phyloP scores from a whole-genome alignment of 768 basidiomycete species.

The Strobilomyces dryophilus region DNA sequence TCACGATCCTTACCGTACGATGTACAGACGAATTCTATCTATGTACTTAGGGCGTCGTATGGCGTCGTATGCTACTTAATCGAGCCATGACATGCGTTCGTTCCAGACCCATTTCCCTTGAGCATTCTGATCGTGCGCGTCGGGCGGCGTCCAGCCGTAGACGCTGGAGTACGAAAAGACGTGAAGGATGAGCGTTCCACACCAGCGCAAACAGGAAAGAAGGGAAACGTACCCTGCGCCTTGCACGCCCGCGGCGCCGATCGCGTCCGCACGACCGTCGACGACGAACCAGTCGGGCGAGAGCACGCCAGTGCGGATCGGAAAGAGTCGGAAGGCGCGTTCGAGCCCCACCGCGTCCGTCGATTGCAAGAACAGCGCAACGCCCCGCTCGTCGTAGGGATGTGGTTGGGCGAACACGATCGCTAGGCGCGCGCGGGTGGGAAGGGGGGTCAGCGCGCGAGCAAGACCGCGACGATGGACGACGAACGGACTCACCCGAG shows the following conservation, averaged over 20 bases:
- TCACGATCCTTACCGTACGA: slow-evolving; percentile 27
- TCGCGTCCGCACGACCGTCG: slow-evolving; percentile 44
- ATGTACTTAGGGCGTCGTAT: slow-evolving; percentile 19
- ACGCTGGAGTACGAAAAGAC: slow-evolving; percentile 11
- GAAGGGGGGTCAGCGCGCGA: neutral
- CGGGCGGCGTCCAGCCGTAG: slow-evolving; percentile 16
- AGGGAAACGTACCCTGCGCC: slow-evolving; percentile 64
- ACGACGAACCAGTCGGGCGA: slow-evolving; percentile 78
- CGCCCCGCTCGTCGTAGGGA: slow-evolving; percentile 24
- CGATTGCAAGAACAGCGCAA: slow-evolving; percentile 56
- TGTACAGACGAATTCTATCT: slow-evolving; percentile 25
- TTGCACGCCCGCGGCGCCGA: slow-evolving; percentile 68
- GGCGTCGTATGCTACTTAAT: slow-evolving; percentile 31
- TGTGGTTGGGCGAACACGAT: slow-evolving; percentile 56
- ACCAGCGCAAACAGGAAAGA: no score
- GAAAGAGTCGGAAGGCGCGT: slow-evolving; percentile 67
- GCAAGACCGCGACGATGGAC: neutral
- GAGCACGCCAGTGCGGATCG: slow-evolving; percentile 75
- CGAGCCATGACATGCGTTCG: slow-evolving; percentile 46
- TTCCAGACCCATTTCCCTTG: slow-evolving; percentile 41
- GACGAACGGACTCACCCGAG: slow-evolving; percentile 18
- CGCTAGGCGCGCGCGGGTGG: slow-evolving; percentile 23
- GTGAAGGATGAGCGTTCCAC: no score
- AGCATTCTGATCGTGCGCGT: slow-evolving; percentile 20
- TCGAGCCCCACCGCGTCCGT: slow-evolving; percentile 60